Percentiles rank a stretch among this genome's conserved stretches.
Evolutionary conservation across 202 grass and related monocot genomes (phyloP).

Genomic region (Setaria viridis): DNA sequence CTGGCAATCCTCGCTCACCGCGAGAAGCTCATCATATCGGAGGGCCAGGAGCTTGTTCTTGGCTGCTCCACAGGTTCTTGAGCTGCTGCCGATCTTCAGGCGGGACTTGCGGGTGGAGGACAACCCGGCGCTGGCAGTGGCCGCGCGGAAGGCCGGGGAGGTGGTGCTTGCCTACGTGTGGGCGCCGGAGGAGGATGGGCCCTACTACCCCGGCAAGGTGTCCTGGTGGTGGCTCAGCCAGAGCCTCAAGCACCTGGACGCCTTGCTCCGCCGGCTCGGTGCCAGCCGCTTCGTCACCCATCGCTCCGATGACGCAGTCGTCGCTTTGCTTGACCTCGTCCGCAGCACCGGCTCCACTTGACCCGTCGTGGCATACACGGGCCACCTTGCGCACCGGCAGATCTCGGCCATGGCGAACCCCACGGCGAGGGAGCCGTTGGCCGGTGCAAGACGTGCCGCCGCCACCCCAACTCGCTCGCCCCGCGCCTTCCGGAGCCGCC

Average conservation of each 20-base stretch:
- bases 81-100: conserved; percentile 48
- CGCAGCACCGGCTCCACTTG: conserved; percentile 66
- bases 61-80: conserved; percentile 8
- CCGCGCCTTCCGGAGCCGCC: too few relatives aligned
- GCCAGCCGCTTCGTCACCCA: conserved; percentile 69
- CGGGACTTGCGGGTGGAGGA: conserved; percentile 89
- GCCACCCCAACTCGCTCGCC: too few relatives aligned
- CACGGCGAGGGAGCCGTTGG: too few relatives aligned
- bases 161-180: conserved; percentile 81
- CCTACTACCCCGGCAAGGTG: conserved; percentile 82
- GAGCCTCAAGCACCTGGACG: conserved; percentile 90
- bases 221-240: conserved; percentile 96
- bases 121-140: conserved; percentile 85
- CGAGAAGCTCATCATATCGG: conserved; percentile 25
- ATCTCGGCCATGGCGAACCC: too few relatives aligned
- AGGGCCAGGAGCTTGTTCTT: conserved; percentile 28
- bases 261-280: conserved; percentile 84
- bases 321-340: conserved; percentile 78
- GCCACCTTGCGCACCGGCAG: too few relatives aligned
- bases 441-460: too few relatives aligned
- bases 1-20: conserved; percentile 19
- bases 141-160: conserved; percentile 60
- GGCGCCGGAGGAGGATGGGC: conserved; percentile 92
- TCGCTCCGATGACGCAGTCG: conserved; percentile 68
- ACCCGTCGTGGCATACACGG: too few relatives aligned